Percentiles rank a stretch among this genome's conserved stretches.
Conservation (phyloP, 257 asterid species). For the Scutellaria baicalensis region DNA sequence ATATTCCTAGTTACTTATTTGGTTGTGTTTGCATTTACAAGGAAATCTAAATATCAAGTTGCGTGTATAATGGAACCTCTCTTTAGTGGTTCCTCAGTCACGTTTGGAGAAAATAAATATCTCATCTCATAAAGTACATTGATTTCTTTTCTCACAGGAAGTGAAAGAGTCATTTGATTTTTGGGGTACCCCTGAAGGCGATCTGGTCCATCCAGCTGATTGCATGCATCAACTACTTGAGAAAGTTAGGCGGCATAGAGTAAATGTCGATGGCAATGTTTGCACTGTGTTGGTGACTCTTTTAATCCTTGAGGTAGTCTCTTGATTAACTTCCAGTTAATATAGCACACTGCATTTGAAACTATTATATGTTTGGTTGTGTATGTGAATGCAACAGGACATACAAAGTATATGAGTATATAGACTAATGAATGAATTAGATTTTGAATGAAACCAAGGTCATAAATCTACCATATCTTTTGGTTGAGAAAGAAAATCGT, state of each 20-base stretch:
- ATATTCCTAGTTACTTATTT: neutral
- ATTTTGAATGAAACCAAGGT: too few relatives aligned
- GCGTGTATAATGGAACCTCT: neutral
- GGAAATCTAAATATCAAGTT: neutral
- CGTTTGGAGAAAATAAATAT: neutral
- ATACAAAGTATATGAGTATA: neutral
- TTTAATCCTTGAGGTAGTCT: constrained; percentile 82
- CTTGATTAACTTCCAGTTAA: neutral
- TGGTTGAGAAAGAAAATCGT: neutral
- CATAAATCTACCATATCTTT: neutral
- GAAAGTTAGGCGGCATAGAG: constrained; percentile 79
- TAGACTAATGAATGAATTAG: neutral
- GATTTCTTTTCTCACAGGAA: constrained; percentile 44
- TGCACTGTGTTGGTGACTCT: constrained; percentile 95
- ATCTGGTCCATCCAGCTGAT: constrained; percentile 88
- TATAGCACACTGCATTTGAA: neutral
- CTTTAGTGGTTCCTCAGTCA: neutral
- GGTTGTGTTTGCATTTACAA: neutral
- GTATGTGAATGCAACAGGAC: neutral
- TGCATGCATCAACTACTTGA: constrained; percentile 88
- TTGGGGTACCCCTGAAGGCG: constrained; percentile 98
- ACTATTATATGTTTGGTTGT: neutral
- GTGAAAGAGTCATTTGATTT: constrained; percentile 72
- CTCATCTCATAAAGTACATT: neutral
- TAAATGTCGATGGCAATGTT: constrained; percentile 92